These are phyloP conservation scores for Urtica urens DNA, from an alignment of 306 rosid species.

Conservation along the genomic window DNA sequence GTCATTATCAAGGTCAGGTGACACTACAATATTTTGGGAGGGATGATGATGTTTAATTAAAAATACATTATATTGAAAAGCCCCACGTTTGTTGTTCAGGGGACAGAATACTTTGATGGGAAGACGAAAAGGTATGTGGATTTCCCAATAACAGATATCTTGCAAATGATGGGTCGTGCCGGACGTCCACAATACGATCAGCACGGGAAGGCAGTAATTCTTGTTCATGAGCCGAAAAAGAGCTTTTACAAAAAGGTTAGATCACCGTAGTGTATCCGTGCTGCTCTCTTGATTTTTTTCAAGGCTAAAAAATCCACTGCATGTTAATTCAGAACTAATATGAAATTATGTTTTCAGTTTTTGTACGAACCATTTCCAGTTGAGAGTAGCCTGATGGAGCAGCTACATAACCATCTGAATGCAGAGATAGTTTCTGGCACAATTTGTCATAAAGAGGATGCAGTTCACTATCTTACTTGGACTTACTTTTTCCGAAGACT, in stretches of 20 bases:
- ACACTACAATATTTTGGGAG: no score
- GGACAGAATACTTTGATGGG: constrained; percentile 87
- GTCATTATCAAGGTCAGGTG: constrained; percentile 79
- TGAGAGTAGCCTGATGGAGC: constrained; percentile 93
- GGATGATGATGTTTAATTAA: background rate
- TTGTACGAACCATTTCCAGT: constrained; percentile 96
- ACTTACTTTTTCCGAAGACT: constrained; percentile 91
- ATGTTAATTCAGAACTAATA: constrained; percentile 5
- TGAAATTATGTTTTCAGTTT: constrained; percentile 49
- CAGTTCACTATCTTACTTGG: constrained; percentile 93
- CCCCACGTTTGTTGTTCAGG: constrained; percentile 40
- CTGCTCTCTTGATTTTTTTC: background rate
- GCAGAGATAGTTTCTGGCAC: constrained; percentile 97
- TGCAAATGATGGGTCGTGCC: constrained; percentile 99
- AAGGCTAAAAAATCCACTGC: background rate
- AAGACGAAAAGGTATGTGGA: constrained; percentile 86
- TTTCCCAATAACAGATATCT: constrained; percentile 93
- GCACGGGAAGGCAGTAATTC: constrained; percentile 97
- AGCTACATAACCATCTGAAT: constrained; percentile 69
- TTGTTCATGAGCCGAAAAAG: constrained; percentile 97
- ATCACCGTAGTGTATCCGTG: constrained; percentile 9
- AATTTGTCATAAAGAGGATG: constrained; percentile 87
- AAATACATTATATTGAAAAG: background rate
- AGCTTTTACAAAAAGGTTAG: constrained; percentile 91
- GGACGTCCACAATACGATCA: constrained; percentile 98